Percentiles rank a stretch among this genome's conserved stretches.
Evolutionary conservation across 1,284 basidiomycete genomes (phyloP).

Genomic region (Fomitopsis palustris): DNA sequence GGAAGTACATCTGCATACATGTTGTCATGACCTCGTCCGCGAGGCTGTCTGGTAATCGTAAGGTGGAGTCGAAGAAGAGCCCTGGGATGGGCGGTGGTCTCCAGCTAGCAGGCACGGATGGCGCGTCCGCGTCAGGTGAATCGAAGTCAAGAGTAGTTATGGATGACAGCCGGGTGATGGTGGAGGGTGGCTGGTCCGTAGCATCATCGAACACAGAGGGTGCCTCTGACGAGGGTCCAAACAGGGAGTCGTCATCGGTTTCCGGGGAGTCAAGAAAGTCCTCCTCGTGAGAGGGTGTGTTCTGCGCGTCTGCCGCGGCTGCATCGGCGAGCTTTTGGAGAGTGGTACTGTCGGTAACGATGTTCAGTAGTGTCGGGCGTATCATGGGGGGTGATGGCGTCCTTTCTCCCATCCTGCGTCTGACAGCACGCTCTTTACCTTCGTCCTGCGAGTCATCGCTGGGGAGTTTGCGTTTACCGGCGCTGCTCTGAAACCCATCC

Average conservation of each 20-base stretch:
- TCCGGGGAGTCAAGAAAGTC: background rate
- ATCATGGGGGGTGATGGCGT: background rate
- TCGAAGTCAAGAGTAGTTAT: background rate
- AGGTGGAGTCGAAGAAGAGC: slow-evolving; percentile 54
- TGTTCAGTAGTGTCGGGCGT: background rate
- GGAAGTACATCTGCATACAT: slow-evolving; percentile 61
- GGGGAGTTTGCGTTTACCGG: background rate
- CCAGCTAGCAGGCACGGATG: slow-evolving; percentile 23
- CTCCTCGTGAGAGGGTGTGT: background rate
- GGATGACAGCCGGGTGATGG: background rate
- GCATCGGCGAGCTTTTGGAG: background rate
- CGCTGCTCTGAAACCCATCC: background rate
- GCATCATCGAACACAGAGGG: background rate
- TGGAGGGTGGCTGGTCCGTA: background rate
- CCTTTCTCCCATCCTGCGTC: background rate
- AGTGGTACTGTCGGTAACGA: background rate
- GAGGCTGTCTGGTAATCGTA: slow-evolving; percentile 47
- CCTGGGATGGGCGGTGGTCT: slow-evolving; percentile 56
- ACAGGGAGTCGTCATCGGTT: slow-evolving; percentile 38
- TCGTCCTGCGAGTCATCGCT: background rate
- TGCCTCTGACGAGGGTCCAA: slow-evolving; percentile 27
- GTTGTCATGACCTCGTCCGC: slow-evolving; percentile 46
- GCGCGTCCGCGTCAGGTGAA: background rate
- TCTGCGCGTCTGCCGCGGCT: background rate
- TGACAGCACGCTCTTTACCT: background rate